Conservation (phyloP, 139 green algal genomes). For the Micractinium conductrix region DNA sequence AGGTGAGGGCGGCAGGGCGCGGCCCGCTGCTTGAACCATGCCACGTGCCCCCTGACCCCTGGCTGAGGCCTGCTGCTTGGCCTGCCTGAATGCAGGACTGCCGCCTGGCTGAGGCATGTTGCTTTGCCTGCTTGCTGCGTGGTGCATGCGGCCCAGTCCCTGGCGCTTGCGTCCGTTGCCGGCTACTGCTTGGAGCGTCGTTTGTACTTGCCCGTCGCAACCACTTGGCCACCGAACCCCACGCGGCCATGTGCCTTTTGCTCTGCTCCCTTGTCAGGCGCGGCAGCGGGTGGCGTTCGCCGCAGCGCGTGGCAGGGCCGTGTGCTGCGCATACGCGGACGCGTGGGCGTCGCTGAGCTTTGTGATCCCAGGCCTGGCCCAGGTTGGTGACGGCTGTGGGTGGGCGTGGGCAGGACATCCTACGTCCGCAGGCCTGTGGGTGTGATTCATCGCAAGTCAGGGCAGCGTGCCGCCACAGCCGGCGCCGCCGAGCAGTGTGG, state of each 20-base stretch:
- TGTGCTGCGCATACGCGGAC: neutral
- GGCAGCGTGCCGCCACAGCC: no score
- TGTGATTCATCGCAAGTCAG: no score
- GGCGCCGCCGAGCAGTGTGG: no score
- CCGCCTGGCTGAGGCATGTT: neutral
- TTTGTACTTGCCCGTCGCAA: no score
- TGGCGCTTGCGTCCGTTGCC: neutral
- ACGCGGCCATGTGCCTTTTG: no score
- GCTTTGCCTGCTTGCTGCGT: neutral
- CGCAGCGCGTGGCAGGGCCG: neutral
- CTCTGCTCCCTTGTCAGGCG: no score
- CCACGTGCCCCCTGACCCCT: neutral
- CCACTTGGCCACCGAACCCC: no score
- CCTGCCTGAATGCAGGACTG: neutral
- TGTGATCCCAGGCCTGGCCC: neutral
- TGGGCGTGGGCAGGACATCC: no score
- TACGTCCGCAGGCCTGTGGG: no score
- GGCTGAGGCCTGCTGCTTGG: neutral
- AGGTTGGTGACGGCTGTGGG: neutral
- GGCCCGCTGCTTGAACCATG: neutral
- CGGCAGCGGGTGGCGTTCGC: neutral
- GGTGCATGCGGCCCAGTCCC: neutral
- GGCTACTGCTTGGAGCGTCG: no score
- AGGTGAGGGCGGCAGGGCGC: neutral
- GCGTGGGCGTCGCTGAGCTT: neutral